These are phyloP conservation scores for Pichia deserticola DNA, from an alignment of 805 yeast species.

Conservation along the genomic window DNA sequence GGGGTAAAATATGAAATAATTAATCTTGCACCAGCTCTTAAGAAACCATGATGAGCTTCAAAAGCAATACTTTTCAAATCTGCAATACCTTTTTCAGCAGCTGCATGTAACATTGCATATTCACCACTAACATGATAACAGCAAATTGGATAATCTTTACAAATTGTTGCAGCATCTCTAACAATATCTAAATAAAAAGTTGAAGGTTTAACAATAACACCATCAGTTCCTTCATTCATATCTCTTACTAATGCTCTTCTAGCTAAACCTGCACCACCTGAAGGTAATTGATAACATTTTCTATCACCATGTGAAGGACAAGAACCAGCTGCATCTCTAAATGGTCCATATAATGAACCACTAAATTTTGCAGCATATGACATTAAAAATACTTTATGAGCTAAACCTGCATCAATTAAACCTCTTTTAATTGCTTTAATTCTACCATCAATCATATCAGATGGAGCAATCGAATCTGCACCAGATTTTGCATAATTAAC, in stretches of 20 bases:
- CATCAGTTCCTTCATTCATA: constrained; percentile 89
- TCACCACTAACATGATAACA: constrained; percentile 97
- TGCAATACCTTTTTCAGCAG: constrained; percentile 89
- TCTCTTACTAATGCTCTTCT: constrained; percentile 86
- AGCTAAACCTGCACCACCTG: constrained; percentile 89
- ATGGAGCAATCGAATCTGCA: constrained; percentile 92
- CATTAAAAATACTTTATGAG: constrained; percentile 84
- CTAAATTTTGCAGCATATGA: constrained; percentile 92
- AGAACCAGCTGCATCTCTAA: constrained; percentile 95
- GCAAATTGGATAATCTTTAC: constrained; percentile 81
- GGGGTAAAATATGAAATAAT: constrained; percentile 93
- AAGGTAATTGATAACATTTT: constrained; percentile 86
- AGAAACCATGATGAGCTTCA: constrained; percentile 84
- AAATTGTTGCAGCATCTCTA: constrained; percentile 76
- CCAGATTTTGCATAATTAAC: constrained; percentile 95
- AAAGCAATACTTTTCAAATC: constrained; percentile 75
- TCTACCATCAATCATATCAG: constrained; percentile 97
- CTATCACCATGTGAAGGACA: constrained; percentile 88
- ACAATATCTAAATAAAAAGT: constrained; percentile 91
- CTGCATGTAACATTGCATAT: constrained; percentile 96
- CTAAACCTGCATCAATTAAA: constrained; percentile 69
- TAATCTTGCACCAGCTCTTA: constrained; percentile 93
- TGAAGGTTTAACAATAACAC: constrained; percentile 90
- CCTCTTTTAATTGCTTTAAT: constrained; percentile 82
- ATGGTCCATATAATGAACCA: constrained; percentile 91